phyloP scores from a whole-genome alignment of 2,329 filamentous ascomycete species.

The Lecanosticta acicola region DNA sequence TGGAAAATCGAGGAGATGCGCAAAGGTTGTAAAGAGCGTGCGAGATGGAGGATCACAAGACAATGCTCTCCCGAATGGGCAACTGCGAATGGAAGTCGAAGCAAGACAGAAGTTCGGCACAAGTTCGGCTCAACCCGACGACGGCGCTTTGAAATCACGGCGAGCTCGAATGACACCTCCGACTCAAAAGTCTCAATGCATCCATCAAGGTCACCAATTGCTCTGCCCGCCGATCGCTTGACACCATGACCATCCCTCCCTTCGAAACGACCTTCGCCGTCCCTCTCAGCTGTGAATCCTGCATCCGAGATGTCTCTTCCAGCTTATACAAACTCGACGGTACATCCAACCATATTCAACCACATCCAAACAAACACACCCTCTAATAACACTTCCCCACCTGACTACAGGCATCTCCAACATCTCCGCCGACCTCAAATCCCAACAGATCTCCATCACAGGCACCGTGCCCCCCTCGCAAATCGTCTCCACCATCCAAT shows the following conservation, averaged over 20 bases:
- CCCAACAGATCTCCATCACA: constrained; percentile 78
- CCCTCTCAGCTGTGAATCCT: constrained; percentile 83
- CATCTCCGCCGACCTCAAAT: constrained; percentile 72
- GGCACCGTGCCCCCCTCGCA: constrained; percentile 87
- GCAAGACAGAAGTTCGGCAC: neutral
- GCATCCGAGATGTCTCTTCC: constrained; percentile 78
- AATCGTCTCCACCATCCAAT: constrained; percentile 83
- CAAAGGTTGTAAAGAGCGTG: neutral
- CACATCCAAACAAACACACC: neutral
- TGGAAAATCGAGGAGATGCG: no score
- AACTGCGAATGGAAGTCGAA: neutral
- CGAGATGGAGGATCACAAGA: neutral
- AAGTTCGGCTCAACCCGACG: neutral
- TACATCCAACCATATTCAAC: constrained; percentile 28
- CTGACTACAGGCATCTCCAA: constrained; percentile 58
- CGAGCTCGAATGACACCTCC: neutral
- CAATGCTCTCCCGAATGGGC: neutral
- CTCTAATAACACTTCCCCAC: neutral
- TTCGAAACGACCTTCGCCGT: constrained; percentile 87
- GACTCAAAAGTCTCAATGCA: neutral
- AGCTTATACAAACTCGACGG: constrained; percentile 68
- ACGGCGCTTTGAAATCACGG: neutral
- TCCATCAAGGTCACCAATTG: neutral
- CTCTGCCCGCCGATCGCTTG: neutral
- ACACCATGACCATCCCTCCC: constrained; percentile 29